A percentile compares a stretch with the other conserved stretches of the same genome.
Conservation (phyloP, 257 asterid genomes). For the Asclepias syriaca region DNA sequence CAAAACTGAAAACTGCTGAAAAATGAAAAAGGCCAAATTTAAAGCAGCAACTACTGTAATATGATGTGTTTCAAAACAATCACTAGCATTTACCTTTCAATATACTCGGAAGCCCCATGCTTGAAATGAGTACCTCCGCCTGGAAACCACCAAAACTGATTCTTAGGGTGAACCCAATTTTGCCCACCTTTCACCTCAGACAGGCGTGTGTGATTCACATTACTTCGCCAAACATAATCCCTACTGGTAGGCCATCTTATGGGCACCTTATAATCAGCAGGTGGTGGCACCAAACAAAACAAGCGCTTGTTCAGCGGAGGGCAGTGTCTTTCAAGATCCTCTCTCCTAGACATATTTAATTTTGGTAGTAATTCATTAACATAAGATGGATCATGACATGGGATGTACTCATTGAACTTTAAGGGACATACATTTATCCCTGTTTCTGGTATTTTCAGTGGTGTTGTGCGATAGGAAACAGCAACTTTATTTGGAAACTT, state of each 20-base stretch:
- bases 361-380: slow-evolving; percentile 58
- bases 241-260: slow-evolving; percentile 86
- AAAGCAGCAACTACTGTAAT: background rate
- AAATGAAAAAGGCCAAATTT: background rate
- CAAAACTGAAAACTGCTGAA: background rate
- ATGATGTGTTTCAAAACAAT: background rate
- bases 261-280: slow-evolving; percentile 80
- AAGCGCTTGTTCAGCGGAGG: slow-evolving; percentile 61
- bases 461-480: slow-evolving; percentile 50
- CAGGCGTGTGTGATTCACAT: slow-evolving; percentile 82
- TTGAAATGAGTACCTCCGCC: slow-evolving; percentile 99
- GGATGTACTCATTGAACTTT: slow-evolving; percentile 69
- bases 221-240: slow-evolving; percentile 92
- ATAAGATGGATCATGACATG: slow-evolving; percentile 76
- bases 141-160: slow-evolving; percentile 88
- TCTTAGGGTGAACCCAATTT: slow-evolving; percentile 86
- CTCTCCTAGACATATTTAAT: slow-evolving; percentile 64
- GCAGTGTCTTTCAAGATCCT: slow-evolving; percentile 90
- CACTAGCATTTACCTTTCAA: slow-evolving; percentile 52
- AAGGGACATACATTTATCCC: slow-evolving; percentile 77
- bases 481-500: slow-evolving; percentile 54
- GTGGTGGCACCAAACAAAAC: slow-evolving; percentile 91
- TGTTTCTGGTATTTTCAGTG: slow-evolving; percentile 54
- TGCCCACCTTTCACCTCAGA: slow-evolving; percentile 96
- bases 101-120: slow-evolving; percentile 91